Base-by-base conservation (phyloP, 345 rosid genomes). In the Kernera saxatilis region DNA sequence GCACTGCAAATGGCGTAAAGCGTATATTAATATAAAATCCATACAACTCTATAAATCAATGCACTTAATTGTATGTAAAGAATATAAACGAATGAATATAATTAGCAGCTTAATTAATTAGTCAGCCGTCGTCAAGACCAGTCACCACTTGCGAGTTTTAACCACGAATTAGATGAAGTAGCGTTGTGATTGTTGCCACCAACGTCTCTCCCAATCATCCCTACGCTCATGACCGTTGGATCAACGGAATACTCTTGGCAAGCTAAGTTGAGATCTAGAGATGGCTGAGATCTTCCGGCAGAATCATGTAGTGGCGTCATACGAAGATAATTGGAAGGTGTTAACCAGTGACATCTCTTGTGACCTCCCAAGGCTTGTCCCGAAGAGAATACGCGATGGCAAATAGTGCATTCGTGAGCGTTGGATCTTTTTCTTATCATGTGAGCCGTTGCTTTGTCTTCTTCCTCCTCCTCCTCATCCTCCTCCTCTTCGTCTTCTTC, bases 341-440 rank as follows among this genome's bases (percentile, higher is more conserved):
- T 90, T 71, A 95, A 79, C 99, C 99, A 95, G 10, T 95, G 99
- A 56, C 99, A 95, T 64, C 99, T 84, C 78, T 95, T 95, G 69
- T 95, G 99, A 0, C 99, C 99, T 2, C 99, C 97, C 33, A 95
- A 66, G 1, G 99, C 98, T 78, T 95, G 99, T 25, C 99, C 98
- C 0, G 99, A 90, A 0, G 97, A 87, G 67, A 92, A 95, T 5
- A 88, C 87, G 3, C 98, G 87, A 48, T 87, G 96, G 54, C 99
- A 95, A 22, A 95, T 92, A 0, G 97, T 92, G 73, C 98, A 95
- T 77, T 87, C 96, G 69, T 95, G 98, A 11, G 86, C 85, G 74
- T 92, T 95, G 4, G 98, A 79, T 79, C 19, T 26, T 27, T 77
- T 71, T 58, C 58, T 71, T 44, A 30, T 43, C 4, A n/a, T 12